Evolutionary conservation across 1,284 basidiomycete species (phyloP), one percentile per base, ranked within the genome.

Genomic region (Porodaedalea pini): DNA sequence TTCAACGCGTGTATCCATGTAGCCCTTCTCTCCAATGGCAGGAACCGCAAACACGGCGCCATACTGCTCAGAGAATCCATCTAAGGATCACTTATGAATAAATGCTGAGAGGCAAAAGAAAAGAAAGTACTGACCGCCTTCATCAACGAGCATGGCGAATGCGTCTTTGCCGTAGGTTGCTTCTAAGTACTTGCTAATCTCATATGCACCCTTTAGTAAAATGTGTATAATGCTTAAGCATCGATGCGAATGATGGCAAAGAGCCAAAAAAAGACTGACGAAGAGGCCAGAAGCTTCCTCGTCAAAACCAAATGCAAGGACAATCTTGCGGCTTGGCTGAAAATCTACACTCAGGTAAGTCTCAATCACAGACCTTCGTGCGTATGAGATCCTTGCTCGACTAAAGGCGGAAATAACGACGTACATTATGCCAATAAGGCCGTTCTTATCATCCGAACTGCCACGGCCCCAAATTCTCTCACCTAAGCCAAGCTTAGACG

Each of bases 71-170:
- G 58, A 52, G 39, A 57, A 63, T 60, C 62, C 49, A 57, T 62
- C 44, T 65, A 61, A 0, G 34, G 17, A 4, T 13, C 3, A 23
- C 7, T 13, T 34, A 6, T 19, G 6, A 36, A 37, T 8, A 27
- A 29, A 6, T 23, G 31, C 21, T n/a, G 17, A 4, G 4, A 29
- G n/a, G 25, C 23, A 6, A 50, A 54, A 21, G 32, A 39, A 8
- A 17, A 31, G 34, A 27, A 23, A 5, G 17, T 10, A 60, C 69
- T 65, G 63, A 67, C 73, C 66, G 23, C 77, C 75, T 63, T 76
- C 75, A 58, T 76, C 75, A 34, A 85, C 72, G 34, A 86, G 69
- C 68, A 85, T 73, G 2, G 75, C 72, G 56, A 81, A 78, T 2
- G 76, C 75, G 64, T 83, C 70, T 51, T 73, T 63, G 39, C 83